Conservation (phyloP, 257 asterid genomes). For the Plantago ovata region DNA sequence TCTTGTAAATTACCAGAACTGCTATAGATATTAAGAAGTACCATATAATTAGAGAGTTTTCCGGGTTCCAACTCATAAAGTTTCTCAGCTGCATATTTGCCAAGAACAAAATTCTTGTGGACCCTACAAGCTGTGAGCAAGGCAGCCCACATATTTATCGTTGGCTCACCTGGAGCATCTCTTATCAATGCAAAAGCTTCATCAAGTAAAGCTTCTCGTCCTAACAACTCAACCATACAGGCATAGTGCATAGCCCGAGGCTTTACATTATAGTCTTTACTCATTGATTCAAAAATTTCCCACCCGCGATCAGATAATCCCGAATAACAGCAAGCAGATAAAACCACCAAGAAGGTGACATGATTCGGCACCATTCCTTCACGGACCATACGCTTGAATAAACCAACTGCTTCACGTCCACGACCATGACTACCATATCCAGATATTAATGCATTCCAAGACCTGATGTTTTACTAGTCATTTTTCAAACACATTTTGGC, state of each 20-base stretch:
- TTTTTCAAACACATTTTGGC: slow-evolving; percentile 73
- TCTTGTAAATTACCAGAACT: slow-evolving; percentile 56
- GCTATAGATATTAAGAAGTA: slow-evolving; percentile 69
- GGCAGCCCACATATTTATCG: slow-evolving; percentile 88
- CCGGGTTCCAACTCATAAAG: slow-evolving; percentile 81
- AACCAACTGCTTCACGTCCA: slow-evolving; percentile 66
- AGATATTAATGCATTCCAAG: slow-evolving; percentile 82
- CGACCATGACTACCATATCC: slow-evolving; percentile 79
- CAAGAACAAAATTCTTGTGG: slow-evolving; percentile 73
- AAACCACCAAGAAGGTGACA: slow-evolving; percentile 73
- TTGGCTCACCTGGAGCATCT: slow-evolving; percentile 63
- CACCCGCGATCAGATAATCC: slow-evolving; percentile 69
- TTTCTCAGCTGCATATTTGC: slow-evolving; percentile 83
- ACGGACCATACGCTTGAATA: slow-evolving; percentile 61
- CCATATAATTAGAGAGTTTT: slow-evolving; percentile 68
- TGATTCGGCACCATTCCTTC: slow-evolving; percentile 72
- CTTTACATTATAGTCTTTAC: slow-evolving; percentile 56
- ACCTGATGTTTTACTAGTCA: slow-evolving; percentile 65
- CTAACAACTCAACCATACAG: slow-evolving; percentile 78
- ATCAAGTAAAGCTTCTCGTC: slow-evolving; percentile 73
- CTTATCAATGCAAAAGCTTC: slow-evolving; percentile 71
- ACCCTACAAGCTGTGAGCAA: slow-evolving; percentile 85
- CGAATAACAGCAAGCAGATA: slow-evolving; percentile 76
- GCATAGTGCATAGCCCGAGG: slow-evolving; percentile 87
- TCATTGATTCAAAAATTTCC: slow-evolving; percentile 74